Evolutionary conservation across 768 basidiomycete genomes (phyloP).

Genomic region (Phaeotremella skinneri): DNA sequence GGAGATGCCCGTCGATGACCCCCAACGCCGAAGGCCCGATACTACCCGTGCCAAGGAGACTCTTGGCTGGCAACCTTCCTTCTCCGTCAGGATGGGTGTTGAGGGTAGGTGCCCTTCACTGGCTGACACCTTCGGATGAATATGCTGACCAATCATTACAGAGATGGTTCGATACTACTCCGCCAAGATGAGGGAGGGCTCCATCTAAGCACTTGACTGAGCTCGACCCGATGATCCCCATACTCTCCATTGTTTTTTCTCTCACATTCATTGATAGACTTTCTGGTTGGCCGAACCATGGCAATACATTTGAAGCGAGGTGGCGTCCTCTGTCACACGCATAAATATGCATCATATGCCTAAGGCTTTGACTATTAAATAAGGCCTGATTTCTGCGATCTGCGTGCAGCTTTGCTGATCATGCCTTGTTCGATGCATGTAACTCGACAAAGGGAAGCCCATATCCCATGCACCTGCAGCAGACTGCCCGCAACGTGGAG

Average conservation of each 20-base stretch:
- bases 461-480: no score
- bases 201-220: slow-evolving; percentile 22
- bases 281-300: slow-evolving; percentile 17
- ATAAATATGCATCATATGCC: neutral
- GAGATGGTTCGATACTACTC: slow-evolving; percentile 48
- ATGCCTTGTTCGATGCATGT: no score
- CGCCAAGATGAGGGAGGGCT: slow-evolving; percentile 44
- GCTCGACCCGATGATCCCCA: neutral
- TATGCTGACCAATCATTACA: slow-evolving; percentile 26
- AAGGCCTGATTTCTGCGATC: no score
- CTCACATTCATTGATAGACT: slow-evolving; percentile 13
- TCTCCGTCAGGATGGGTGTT: slow-evolving; percentile 87
- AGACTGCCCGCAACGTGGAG: no score
- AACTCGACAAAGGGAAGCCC: no score
- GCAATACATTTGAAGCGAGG: neutral
- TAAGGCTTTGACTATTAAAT: neutral
- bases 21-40: slow-evolving; percentile 89
- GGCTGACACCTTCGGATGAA: neutral
- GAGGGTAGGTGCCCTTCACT: slow-evolving; percentile 56
- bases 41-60: slow-evolving; percentile 81
- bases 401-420: no score
- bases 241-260: neutral
- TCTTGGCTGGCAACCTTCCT: slow-evolving; percentile 86
- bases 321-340: neutral
- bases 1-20: slow-evolving; percentile 60